phyloP scores from a whole-genome alignment of 2,329 filamentous ascomycete genomes.

The Ceratocystis destructans region DNA sequence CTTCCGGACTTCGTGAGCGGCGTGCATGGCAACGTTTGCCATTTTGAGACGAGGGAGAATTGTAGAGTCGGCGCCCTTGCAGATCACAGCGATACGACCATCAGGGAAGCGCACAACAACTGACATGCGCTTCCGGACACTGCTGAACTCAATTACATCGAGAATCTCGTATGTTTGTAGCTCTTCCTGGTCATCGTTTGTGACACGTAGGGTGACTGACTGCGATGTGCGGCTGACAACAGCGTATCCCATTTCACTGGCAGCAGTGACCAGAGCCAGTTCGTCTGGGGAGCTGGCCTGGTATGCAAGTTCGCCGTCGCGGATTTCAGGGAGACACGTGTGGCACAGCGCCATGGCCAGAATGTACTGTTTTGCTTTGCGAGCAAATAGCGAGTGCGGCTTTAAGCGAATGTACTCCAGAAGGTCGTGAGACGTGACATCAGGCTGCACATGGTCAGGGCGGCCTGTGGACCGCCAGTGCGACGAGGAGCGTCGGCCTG shows the following conservation, averaged over 20 bases:
- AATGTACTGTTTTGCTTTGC: conserved; percentile 68
- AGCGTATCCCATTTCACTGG: conserved; percentile 70
- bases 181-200: conserved; percentile 28
- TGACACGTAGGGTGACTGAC: conserved; percentile 43
- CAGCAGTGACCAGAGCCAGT: conserved; percentile 69
- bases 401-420: conserved; percentile 62
- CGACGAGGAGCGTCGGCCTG: conserved; percentile 34
- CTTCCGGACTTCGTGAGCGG: conserved; percentile 51
- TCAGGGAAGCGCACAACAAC: conserved; percentile 78
- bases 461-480: conserved; percentile 37
- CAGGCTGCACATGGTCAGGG: conserved; percentile 38
- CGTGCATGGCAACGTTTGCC: conserved; percentile 60
- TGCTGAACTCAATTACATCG: conserved; percentile 84
- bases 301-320: conserved; percentile 59
- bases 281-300: conserved; percentile 88
- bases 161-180: conserved; percentile 63
- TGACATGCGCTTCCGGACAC: conserved; percentile 80
- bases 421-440: conserved; percentile 57
- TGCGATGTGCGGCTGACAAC: conserved; percentile 61
- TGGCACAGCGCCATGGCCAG: conserved; percentile 79
- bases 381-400: conserved; percentile 63
- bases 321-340: conserved; percentile 72
- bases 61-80: conserved; percentile 79
- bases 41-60: conserved; percentile 66
- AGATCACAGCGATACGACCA: conserved; percentile 66